Conservation (phyloP, 805 yeast genomes). For the Kodamaea nitidulidarum region DNA sequence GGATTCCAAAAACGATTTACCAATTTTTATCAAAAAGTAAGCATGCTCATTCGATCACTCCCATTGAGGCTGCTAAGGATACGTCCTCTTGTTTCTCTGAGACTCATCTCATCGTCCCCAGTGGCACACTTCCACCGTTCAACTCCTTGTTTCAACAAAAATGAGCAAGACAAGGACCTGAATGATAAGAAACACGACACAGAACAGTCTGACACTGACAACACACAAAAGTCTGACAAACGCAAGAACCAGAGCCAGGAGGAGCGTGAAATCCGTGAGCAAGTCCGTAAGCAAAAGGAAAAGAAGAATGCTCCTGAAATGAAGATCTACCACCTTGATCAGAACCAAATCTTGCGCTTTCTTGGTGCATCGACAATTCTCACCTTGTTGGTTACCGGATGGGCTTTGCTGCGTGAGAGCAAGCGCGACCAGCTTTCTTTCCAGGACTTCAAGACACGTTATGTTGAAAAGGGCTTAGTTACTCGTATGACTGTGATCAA, state of each 20-base stretch:
- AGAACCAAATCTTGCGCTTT: constrained; percentile 9
- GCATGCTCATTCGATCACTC: constrained; percentile 2
- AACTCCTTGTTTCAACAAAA: background rate
- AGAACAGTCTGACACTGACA: constrained; percentile 7
- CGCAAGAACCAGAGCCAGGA: constrained; percentile 18
- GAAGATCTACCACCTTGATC: constrained; percentile 25
- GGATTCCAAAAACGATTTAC: background rate
- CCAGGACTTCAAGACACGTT: constrained; percentile 82
- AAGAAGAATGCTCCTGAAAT: constrained; percentile 28
- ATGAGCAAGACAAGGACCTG: background rate
- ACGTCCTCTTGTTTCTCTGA: background rate
- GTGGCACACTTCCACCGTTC: background rate
- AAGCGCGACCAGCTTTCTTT: constrained; percentile 44
- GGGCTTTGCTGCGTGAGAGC: constrained; percentile 12
- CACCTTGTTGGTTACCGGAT: constrained; percentile 19
- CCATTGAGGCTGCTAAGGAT: constrained; percentile 1
- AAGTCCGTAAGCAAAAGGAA: constrained; percentile 28
- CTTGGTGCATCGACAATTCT: constrained; percentile 15
- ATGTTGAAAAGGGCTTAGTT: constrained; percentile 75
- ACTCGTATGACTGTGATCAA: constrained; percentile 70
- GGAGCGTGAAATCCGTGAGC: constrained; percentile 33
- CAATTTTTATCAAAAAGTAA: constrained; percentile 1
- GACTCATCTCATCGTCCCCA: background rate
- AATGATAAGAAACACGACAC: constrained; percentile 8
- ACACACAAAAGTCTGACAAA: constrained; percentile 10